Conservation (phyloP, 257 asterid species). For the Lithospermum erythrorhizon region DNA sequence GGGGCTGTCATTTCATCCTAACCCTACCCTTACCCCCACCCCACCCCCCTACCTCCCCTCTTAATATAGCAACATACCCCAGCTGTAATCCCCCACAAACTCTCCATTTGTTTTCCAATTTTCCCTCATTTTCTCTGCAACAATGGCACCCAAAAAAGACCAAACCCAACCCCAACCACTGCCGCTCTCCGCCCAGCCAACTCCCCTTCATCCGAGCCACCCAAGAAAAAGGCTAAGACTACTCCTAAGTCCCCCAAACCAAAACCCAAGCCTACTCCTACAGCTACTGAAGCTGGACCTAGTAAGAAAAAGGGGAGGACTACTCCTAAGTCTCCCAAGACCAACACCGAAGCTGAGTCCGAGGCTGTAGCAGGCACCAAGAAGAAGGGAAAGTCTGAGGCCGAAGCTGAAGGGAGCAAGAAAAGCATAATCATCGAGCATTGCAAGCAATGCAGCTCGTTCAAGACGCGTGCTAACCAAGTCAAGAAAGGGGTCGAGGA, state of each 20-base stretch:
- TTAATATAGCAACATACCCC: too few species aligned
- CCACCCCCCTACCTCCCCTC: too few species aligned
- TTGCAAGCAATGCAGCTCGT: conserved; percentile 55
- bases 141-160: conserved; percentile 23
- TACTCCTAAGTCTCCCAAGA: too few species aligned
- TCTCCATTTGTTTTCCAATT: neutral
- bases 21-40: too few species aligned
- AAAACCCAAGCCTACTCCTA: too few species aligned
- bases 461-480: conserved; percentile 47
- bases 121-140: neutral
- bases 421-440: conserved; percentile 53
- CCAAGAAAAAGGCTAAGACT: conserved; percentile 27
- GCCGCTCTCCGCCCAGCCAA: conserved; percentile 25
- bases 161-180: conserved; percentile 4
- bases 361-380: too few species aligned
- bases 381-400: too few species aligned
- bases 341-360: too few species aligned
- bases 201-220: conserved; percentile 24
- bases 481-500: conserved; percentile 58
- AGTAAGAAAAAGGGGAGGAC: neutral
- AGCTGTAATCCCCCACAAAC: neutral
- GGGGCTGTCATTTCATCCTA: too few species aligned
- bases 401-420: conserved; percentile 1
- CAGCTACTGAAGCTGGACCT: too few species aligned
- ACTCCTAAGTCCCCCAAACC: neutral